A percentile compares a stretch with the other conserved stretches of the same genome.
These are phyloP conservation scores for Xylaria flabelliformis DNA, from an alignment of 495 filamentous ascomycete species.

Conservation along the genomic window DNA sequence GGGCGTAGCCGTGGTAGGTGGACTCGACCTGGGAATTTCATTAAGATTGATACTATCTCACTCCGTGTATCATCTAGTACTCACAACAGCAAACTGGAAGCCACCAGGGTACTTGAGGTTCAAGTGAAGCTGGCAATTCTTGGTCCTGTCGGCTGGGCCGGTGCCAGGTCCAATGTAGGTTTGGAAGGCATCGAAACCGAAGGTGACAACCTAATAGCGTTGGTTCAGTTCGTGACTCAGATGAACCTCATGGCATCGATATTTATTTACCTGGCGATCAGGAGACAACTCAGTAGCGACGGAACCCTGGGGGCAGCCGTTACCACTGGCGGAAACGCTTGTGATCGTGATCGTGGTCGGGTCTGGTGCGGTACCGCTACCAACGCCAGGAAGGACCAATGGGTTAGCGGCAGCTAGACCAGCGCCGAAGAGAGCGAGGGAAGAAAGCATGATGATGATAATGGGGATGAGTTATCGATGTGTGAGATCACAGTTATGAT, in stretches of 20 bases:
- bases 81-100: conserved; percentile 61
- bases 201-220: conserved; percentile 57
- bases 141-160: conserved; percentile 48
- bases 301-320: conserved; percentile 61
- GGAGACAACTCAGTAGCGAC: conserved; percentile 56
- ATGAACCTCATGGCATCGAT: conserved; percentile 24
- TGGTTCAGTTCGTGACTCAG: conserved; percentile 24
- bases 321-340: conserved; percentile 65
- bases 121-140: conserved; percentile 68
- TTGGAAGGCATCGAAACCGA: conserved; percentile 63
- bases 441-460: conserved; percentile 53
- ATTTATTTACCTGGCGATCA: conserved; percentile 55
- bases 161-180: conserved; percentile 61
- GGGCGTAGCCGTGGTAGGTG: conserved; percentile 64
- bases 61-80: not conserved
- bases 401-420: conserved; percentile 55
- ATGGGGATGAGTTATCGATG: conserved; percentile 23
- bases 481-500: conserved; percentile 19
- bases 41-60: not conserved
- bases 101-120: conserved; percentile 64
- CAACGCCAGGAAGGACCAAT: conserved; percentile 41
- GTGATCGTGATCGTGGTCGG: conserved; percentile 55
- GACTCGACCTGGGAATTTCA: conserved; percentile 42
- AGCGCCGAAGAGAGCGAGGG: conserved; percentile 52
- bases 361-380: conserved; percentile 42